Conservation (phyloP, 2,329 filamentous ascomycete genomes). For the Diaporthe amygdali region DNA sequence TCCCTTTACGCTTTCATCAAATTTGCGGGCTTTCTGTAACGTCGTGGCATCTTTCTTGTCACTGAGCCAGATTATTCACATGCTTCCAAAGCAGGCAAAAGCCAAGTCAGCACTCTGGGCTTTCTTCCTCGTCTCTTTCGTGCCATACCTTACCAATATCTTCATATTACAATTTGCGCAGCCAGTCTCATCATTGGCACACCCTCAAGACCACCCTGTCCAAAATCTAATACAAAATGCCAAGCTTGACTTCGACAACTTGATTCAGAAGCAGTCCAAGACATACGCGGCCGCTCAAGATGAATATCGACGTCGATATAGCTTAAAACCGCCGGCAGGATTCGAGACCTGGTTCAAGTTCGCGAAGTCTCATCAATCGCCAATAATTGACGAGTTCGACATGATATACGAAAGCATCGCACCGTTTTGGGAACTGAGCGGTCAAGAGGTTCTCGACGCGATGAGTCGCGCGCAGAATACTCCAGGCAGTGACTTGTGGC, state of each 20-base stretch:
- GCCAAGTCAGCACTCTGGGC: conserved; percentile 35
- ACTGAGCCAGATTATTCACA: conserved; percentile 36
- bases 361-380: conserved; percentile 43
- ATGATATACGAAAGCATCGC: conserved; percentile 43
- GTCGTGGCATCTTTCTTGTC: conserved; percentile 35
- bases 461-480: conserved; percentile 30
- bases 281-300: conserved; percentile 38
- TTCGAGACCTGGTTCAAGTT: conserved; percentile 53
- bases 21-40: conserved; percentile 32
- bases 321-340: conserved; percentile 47
- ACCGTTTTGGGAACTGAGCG: conserved; percentile 47
- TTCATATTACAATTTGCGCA: conserved; percentile 30
- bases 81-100: conserved; percentile 38
- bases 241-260: conserved; percentile 35
- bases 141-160: conserved; percentile 37
- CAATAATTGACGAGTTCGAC: conserved; percentile 56
- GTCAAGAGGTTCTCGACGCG: conserved; percentile 35
- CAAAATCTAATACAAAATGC: conserved; percentile 37
- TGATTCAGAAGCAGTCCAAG: conserved; percentile 43
- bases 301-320: conserved; percentile 52
- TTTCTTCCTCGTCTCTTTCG: conserved; percentile 35
- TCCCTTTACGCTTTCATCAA: conserved; percentile 32
- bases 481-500: conserved; percentile 14
- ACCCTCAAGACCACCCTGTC: conserved; percentile 38
- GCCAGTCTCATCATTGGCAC: not conserved